These are phyloP conservation scores for Astrephomene gubernaculifera DNA, from an alignment of 139 green algal genomes.

Conservation along the genomic window DNA sequence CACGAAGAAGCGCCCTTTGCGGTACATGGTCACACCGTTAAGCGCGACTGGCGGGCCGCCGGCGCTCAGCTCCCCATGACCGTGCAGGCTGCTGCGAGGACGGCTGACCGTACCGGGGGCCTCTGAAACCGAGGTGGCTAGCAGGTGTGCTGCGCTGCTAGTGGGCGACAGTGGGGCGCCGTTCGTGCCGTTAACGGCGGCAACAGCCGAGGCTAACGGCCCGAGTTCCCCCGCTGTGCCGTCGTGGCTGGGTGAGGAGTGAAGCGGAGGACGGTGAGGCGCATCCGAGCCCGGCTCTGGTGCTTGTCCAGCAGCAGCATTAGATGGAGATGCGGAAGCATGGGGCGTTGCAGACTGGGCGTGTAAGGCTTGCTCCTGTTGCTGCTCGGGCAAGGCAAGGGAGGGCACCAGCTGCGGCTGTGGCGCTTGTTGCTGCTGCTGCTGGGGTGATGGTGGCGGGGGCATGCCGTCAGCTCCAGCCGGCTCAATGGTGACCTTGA, in stretches of 20 bases:
- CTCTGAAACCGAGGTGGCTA: not conserved
- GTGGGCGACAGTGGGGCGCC: not conserved
- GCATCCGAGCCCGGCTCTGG: too few relatives aligned
- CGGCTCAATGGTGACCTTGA: slow-evolving; percentile 50
- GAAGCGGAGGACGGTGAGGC: too few relatives aligned
- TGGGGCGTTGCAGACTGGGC: too few relatives aligned
- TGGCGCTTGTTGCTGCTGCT: not conserved
- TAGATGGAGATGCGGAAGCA: too few relatives aligned
- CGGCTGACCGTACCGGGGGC: not conserved
- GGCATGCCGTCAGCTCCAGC: not conserved
- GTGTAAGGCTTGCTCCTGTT: not conserved
- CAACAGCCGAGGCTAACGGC: not conserved
- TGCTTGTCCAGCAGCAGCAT: too few relatives aligned
- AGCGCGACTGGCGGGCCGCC: slow-evolving; percentile 4
- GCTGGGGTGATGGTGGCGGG: not conserved
- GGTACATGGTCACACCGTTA: slow-evolving; percentile 42
- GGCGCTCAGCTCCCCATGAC: not conserved
- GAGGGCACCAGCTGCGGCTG: too few relatives aligned
- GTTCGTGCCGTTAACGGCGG: not conserved
- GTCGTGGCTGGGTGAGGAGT: too few relatives aligned
- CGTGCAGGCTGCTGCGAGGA: not conserved
- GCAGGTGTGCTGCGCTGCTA: not conserved
- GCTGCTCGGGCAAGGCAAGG: not conserved
- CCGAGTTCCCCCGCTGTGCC: too few relatives aligned
- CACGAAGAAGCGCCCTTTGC: slow-evolving; percentile 42